Conservation (phyloP, 179 eudicot genomes). For the Beta macrorhiza region DNA sequence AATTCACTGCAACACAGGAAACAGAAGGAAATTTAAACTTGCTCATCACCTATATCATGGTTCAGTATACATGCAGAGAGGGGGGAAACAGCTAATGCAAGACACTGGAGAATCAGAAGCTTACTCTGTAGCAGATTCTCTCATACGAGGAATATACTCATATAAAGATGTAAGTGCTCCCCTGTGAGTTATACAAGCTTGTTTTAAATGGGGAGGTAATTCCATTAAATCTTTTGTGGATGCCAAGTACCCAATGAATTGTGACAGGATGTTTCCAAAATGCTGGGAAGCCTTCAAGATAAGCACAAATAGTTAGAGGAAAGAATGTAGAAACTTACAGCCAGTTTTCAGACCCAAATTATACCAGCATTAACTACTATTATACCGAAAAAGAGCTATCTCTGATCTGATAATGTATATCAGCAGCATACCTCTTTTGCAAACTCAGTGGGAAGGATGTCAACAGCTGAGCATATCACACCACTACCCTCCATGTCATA, state of each 20-base stretch:
- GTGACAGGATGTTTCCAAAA: slow-evolving; percentile 82
- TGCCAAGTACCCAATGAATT: slow-evolving; percentile 66
- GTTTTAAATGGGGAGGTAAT: slow-evolving; percentile 62
- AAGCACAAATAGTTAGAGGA: slow-evolving; percentile 16
- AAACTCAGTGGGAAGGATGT: slow-evolving; percentile 96
- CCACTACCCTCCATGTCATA: slow-evolving; percentile 82
- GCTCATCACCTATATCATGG: too few species aligned
- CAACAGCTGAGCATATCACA: slow-evolving; percentile 81
- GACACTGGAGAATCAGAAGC: slow-evolving; percentile 30
- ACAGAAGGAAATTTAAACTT: background rate
- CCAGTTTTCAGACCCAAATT: background rate
- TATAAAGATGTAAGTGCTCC: slow-evolving; percentile 74
- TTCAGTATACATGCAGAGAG: too few species aligned
- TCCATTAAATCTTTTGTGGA: slow-evolving; percentile 47
- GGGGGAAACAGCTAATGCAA: background rate
- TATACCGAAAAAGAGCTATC: slow-evolving; percentile 3
- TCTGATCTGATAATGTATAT: background rate
- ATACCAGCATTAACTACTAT: background rate
- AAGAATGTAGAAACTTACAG: background rate
- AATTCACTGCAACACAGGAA: slow-evolving; percentile 50
- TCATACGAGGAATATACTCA: slow-evolving; percentile 86
- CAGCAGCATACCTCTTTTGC: slow-evolving; percentile 74
- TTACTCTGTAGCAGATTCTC: slow-evolving; percentile 66
- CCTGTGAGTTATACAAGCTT: slow-evolving; percentile 77
- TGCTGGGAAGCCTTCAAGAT: slow-evolving; percentile 85